phyloP scores from a whole-genome alignment of 2,329 filamentous ascomycete genomes.

The Penicillium glabrum region DNA sequence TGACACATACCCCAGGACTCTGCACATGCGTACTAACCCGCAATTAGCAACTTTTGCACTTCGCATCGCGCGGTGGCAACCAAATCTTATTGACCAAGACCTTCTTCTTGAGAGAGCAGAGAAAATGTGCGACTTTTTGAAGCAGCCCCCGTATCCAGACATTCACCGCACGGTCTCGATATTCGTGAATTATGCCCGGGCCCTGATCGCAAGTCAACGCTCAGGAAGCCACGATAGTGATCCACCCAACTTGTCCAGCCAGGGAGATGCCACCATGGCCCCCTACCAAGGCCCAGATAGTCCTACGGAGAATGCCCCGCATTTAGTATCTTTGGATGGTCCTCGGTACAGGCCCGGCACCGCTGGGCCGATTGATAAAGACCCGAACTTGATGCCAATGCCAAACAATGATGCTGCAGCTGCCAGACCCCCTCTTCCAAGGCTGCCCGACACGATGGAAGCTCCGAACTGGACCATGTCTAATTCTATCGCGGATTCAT shows the following conservation, averaged over 20 bases:
- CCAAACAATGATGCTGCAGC: conserved; percentile 19
- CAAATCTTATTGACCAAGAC: conserved; percentile 31
- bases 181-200: conserved; percentile 37
- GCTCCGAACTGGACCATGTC: conserved; percentile 38
- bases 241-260: conserved; percentile 14
- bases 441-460: conserved; percentile 31
- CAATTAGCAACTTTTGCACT: conserved; percentile 33
- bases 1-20: not conserved
- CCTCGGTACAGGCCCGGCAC: conserved; percentile 19
- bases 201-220: conserved; percentile 31
- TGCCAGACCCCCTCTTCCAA: conserved; percentile 23
- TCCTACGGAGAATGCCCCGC: conserved; percentile 17
- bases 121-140: conserved; percentile 34
- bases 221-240: conserved; percentile 17
- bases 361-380: conserved; percentile 19
- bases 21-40: conserved; percentile 9
- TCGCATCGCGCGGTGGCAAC: conserved; percentile 35
- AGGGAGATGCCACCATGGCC: conserved; percentile 13
- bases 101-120: conserved; percentile 32
- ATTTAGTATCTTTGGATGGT: conserved; percentile 18
- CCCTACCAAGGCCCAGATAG: conserved; percentile 16
- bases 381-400: conserved; percentile 15
- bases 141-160: conserved; percentile 38
- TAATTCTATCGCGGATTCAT: conserved; percentile 37
- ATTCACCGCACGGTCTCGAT: conserved; percentile 40